phyloP scores from a whole-genome alignment of 169 alveolate genomes.

The Eimeria falciformis region DNA sequence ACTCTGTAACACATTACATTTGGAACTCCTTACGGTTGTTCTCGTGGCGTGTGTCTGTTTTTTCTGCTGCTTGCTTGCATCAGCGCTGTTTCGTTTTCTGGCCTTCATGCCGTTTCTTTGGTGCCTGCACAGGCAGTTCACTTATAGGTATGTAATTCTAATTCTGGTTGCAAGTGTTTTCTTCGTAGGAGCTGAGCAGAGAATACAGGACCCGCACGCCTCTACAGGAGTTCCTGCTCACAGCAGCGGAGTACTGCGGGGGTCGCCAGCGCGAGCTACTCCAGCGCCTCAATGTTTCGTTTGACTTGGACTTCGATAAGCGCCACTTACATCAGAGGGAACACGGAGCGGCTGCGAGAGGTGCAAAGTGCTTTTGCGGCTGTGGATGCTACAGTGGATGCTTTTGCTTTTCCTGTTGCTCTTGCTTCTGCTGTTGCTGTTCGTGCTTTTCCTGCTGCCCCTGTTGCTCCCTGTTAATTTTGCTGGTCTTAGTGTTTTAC shows the following conservation, averaged over 20 bases:
- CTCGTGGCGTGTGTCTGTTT: too few relatives aligned
- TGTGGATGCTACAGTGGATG: neutral
- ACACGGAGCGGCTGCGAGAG: slow-evolving; percentile 54
- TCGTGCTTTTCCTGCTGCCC: too few relatives aligned
- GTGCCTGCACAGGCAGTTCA: neutral
- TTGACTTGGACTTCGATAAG: slow-evolving; percentile 36
- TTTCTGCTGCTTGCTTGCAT: too few relatives aligned
- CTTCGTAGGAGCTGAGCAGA: slow-evolving; percentile 64
- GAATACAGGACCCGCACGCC: slow-evolving; percentile 66
- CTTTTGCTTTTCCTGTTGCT: neutral
- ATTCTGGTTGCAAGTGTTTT: neutral
- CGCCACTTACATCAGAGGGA: slow-evolving; percentile 56
- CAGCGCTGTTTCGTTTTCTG: too few relatives aligned
- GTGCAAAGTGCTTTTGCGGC: neutral
- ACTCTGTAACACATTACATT: neutral
- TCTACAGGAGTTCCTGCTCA: slow-evolving; percentile 71
- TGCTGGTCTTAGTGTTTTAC: neutral
- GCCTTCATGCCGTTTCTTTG: neutral
- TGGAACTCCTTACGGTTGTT: too few relatives aligned
- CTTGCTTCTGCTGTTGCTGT: neutral
- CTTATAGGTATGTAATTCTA: neutral
- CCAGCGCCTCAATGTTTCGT: slow-evolving; percentile 70
- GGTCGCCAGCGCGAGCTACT: slow-evolving; percentile 47
- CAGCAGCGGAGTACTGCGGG: slow-evolving; percentile 64
- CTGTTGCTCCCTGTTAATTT: neutral